Evolutionary conservation across 2,329 filamentous ascomycete species (phyloP).

Genomic region (Pseudogymnoascus sp.): DNA sequence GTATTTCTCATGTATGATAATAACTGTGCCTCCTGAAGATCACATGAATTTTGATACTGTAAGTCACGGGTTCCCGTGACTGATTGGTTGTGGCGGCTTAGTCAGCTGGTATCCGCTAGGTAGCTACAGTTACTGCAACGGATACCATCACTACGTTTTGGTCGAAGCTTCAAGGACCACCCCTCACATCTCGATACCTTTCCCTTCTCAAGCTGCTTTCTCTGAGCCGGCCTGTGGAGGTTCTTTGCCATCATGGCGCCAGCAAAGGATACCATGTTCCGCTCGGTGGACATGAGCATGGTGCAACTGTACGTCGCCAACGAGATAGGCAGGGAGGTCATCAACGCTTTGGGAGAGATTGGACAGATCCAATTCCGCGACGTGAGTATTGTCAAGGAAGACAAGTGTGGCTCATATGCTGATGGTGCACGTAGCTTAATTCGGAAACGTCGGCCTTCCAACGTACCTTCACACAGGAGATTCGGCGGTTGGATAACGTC

Average conservation of each 20-base stretch:
- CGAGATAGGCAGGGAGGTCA: conserved; percentile 96
- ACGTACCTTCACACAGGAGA: conserved; percentile 94
- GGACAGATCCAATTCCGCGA: conserved; percentile 96
- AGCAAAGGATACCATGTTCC: conserved; percentile 88
- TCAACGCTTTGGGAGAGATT: conserved; percentile 91
- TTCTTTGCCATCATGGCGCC: conserved; percentile 47
- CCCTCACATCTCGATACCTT: neutral
- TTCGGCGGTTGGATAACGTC: conserved; percentile 93
- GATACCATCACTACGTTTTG: conserved; percentile 4
- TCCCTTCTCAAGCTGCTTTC: conserved; percentile 4
- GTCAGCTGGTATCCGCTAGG: conserved; percentile 1
- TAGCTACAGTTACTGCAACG: conserved; percentile 8
- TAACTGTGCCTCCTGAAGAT: neutral
- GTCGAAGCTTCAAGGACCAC: neutral
- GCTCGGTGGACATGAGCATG: conserved; percentile 99
- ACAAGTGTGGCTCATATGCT: conserved; percentile 18
- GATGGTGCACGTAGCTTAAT: conserved; percentile 61
- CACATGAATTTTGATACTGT: neutral
- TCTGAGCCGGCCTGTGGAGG: conserved; percentile 6
- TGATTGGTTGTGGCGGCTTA: conserved; percentile 10
- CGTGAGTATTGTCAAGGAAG: conserved; percentile 43
- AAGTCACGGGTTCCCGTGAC: neutral
- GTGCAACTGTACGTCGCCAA: conserved; percentile 99
- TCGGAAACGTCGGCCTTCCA: conserved; percentile 90
- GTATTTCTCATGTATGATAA: neutral